Conservation (phyloP, 345 rosid genomes). For the Isatis tinctoria region DNA sequence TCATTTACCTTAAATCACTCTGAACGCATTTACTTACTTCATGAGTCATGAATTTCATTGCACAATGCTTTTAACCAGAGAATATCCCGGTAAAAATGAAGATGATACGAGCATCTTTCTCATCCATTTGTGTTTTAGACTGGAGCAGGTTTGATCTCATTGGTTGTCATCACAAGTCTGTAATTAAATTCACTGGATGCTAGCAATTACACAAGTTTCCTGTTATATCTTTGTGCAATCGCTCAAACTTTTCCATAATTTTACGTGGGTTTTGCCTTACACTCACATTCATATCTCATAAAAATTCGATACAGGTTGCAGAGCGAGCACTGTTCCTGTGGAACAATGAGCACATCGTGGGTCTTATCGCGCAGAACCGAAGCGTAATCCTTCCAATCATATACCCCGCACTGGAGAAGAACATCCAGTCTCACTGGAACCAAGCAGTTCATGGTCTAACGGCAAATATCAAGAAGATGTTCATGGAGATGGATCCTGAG, state of each 20-base stretch:
- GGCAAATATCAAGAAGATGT: constrained; percentile 65
- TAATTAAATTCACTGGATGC: neutral
- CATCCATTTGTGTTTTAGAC: constrained; percentile 7
- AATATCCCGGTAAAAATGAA: neutral
- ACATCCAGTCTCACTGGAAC: constrained; percentile 73
- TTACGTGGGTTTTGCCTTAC: neutral
- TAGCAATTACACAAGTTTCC: neutral
- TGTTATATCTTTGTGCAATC: neutral
- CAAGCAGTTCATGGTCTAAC: constrained; percentile 82
- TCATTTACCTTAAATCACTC: neutral
- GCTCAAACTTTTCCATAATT: neutral
- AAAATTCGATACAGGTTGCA: constrained; percentile 50
- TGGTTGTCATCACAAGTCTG: neutral
- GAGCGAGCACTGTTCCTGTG: constrained; percentile 82
- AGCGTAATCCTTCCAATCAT: constrained; percentile 72
- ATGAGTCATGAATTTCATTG: neutral
- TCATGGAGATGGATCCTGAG: constrained; percentile 66
- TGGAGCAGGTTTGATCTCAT: neutral
- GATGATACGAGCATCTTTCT: neutral
- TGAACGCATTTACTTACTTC: neutral
- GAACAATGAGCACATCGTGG: constrained; percentile 88
- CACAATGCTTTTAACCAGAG: neutral
- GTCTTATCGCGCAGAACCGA: constrained; percentile 70
- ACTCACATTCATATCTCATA: neutral
- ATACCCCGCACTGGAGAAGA: constrained; percentile 68